Percentiles rank a stretch among this genome's conserved stretches.
phyloP scores from a whole-genome alignment of 768 basidiomycete species.

The Russula griseocarnosa region DNA sequence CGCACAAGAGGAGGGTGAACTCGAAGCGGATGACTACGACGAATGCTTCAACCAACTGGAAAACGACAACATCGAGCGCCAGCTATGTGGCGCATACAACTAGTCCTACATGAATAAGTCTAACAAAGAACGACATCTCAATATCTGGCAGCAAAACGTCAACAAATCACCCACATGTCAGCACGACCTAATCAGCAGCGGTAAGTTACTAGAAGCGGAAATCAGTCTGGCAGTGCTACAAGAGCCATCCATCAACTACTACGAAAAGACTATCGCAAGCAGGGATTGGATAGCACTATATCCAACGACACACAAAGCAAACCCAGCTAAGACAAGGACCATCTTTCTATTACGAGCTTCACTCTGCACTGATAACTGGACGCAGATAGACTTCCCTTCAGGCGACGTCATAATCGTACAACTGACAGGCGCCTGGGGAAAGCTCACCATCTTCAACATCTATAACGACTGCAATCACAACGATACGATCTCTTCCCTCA shows the following conservation, averaged over 20 bases:
- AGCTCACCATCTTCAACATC: background rate
- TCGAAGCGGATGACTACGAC: too few relatives aligned
- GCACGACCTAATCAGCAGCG: background rate
- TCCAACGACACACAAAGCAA: background rate
- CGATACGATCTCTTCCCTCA: background rate
- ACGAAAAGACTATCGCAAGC: background rate
- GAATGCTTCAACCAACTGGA: too few relatives aligned
- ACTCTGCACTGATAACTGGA: background rate
- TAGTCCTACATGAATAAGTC: too few relatives aligned
- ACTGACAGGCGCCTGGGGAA: background rate
- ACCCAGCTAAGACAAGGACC: background rate
- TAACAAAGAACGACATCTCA: too few relatives aligned
- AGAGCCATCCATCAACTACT: background rate
- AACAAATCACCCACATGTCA: background rate
- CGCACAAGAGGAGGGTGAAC: too few relatives aligned
- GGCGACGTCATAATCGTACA: background rate
- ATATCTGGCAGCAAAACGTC: background rate
- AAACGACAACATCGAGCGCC: too few relatives aligned
- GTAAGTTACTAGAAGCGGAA: accelerated
- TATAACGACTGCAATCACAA: too few relatives aligned
- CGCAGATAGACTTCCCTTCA: background rate
- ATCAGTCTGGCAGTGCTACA: background rate
- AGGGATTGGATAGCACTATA: background rate
- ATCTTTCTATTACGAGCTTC: background rate
- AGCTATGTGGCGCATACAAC: too few relatives aligned